phyloP scores from a whole-genome alignment of 768 basidiomycete genomes.

The Amanita pseudoporphyria region DNA sequence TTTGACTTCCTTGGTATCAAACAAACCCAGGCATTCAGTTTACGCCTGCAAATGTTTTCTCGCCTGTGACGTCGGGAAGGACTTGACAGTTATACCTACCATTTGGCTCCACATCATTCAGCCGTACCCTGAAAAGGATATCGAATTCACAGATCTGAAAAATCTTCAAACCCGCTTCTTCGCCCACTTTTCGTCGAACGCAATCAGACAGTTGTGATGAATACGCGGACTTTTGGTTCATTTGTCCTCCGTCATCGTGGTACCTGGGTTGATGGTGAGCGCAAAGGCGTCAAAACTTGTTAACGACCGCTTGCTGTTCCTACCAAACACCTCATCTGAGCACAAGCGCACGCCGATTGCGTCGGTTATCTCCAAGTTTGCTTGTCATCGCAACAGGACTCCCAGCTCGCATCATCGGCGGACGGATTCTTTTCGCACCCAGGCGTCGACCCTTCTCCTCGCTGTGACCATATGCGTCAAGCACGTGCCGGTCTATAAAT shows the following conservation, averaged over 20 bases:
- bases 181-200: background rate
- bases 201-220: constrained; percentile 3
- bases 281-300: constrained; percentile 1
- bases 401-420: background rate
- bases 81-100: too few species aligned
- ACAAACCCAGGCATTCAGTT: background rate
- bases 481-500: background rate
- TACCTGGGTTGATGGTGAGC: background rate
- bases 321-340: background rate
- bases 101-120: background rate
- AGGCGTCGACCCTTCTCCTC: background rate
- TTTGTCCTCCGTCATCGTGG: background rate
- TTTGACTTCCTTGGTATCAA: background rate
- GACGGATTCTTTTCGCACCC: background rate
- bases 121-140: background rate
- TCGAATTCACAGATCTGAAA: background rate
- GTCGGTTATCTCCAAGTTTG: background rate
- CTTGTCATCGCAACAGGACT: background rate
- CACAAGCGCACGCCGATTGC: background rate
- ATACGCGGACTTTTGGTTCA: background rate
- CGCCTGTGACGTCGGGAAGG: constrained; percentile 2
- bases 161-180: background rate
- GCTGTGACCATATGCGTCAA: background rate
- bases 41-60: background rate
- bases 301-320: background rate